Evolutionary conservation across 148 eudicot genomes (phyloP).

Genomic region (Salicornia ramosissima): DNA sequence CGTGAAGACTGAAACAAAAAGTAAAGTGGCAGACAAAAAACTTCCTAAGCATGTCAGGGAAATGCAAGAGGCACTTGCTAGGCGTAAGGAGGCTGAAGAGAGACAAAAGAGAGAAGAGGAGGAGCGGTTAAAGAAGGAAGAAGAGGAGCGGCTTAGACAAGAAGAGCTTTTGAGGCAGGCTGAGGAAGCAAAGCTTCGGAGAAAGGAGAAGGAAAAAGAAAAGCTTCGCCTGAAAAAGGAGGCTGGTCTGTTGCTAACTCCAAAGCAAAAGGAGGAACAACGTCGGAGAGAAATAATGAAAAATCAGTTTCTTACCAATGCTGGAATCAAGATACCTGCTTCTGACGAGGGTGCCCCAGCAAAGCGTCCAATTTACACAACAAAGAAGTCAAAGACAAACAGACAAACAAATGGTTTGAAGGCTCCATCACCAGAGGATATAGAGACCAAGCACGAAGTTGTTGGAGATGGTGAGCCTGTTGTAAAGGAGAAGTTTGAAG

Average conservation of each 20-base stretch:
- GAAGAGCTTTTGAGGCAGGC: constrained; percentile 74
- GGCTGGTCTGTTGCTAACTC: constrained; percentile 67
- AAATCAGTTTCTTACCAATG: constrained; percentile 59
- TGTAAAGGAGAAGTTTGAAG: constrained; percentile 49
- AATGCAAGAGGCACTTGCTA: constrained; percentile 88
- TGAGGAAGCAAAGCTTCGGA: constrained; percentile 70
- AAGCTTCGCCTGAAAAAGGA: constrained; percentile 63
- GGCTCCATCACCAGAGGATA: constrained; percentile 36
- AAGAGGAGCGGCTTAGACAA: constrained; percentile 65
- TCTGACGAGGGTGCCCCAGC: constrained; percentile 46
- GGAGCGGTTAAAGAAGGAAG: constrained; percentile 74
- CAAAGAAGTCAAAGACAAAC: constrained; percentile 61
- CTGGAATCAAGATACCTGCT: constrained; percentile 39
- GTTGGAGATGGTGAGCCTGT: constrained; percentile 34
- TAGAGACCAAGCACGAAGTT: constrained; percentile 40
- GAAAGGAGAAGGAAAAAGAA: constrained; percentile 84
- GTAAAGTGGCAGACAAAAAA: constrained; percentile 63
- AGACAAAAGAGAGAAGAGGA: constrained; percentile 74
- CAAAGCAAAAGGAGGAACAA: constrained; percentile 89
- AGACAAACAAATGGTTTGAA: constrained; percentile 49
- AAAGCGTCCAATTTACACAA: constrained; percentile 65
- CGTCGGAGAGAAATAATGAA: constrained; percentile 76
- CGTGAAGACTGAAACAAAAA: constrained; percentile 41
- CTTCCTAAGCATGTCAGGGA: constrained; percentile 78
- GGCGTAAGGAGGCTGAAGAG: constrained; percentile 69